Conservation (phyloP, 192 early-diverging fungal species). For the Backusella tarrabulga region DNA sequence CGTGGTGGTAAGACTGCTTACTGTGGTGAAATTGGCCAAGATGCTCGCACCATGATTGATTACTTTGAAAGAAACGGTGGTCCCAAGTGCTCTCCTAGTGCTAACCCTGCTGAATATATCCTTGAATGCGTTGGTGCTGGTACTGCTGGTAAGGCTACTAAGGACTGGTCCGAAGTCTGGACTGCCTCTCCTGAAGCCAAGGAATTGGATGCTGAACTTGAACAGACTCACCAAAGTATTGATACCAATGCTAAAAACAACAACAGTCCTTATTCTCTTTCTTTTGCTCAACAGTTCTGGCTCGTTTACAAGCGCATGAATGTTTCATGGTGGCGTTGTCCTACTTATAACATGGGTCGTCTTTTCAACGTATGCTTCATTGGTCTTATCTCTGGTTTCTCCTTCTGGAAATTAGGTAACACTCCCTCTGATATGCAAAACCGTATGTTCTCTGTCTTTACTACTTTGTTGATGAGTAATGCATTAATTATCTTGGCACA, state of each 20-base stretch:
- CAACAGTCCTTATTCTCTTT: constrained; percentile 20
- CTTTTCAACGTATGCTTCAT: constrained; percentile 50
- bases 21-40: constrained; percentile 77
- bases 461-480: constrained; percentile 48
- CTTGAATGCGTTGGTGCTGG: constrained; percentile 78
- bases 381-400: constrained; percentile 65
- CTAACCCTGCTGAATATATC: constrained; percentile 88
- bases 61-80: constrained; percentile 80
- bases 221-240: constrained; percentile 39
- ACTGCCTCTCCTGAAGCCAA: constrained; percentile 52
- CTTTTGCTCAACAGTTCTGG: constrained; percentile 45
- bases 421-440: constrained; percentile 55
- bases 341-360: constrained; percentile 70
- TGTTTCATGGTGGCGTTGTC: constrained; percentile 64
- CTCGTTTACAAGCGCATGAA: constrained; percentile 68
- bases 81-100: constrained; percentile 58
- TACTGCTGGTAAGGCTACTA: constrained; percentile 39
- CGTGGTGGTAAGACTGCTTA: constrained; percentile 78
- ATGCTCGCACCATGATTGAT: constrained; percentile 59
- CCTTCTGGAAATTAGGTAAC: constrained; percentile 62
- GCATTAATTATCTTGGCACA: constrained; percentile 61
- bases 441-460: constrained; percentile 51
- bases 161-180: constrained; percentile 81
- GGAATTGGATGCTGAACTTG: constrained; percentile 47
- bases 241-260: constrained; percentile 9